A percentile compares a stretch with the other conserved stretches of the same genome.
These are phyloP conservation scores for Phytophthora ohioensis DNA, from an alignment of 352 stramenopile species.

Conservation along the genomic window DNA sequence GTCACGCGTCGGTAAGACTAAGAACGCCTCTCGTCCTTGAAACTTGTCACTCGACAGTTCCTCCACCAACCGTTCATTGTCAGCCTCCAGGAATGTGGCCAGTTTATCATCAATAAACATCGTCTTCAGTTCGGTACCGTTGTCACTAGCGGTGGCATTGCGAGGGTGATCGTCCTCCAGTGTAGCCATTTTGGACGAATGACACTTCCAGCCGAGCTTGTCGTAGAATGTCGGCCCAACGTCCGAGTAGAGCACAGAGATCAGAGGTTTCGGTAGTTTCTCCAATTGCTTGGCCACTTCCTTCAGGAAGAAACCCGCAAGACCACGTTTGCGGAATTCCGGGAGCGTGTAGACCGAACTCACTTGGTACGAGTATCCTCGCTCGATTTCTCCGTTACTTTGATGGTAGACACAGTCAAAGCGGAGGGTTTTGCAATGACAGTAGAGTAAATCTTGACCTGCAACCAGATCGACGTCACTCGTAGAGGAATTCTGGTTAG, in stretches of 20 bases:
- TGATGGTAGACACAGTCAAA: slow-evolving; percentile 55
- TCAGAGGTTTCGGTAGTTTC: slow-evolving; percentile 36
- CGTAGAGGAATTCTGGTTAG: slow-evolving; percentile 19
- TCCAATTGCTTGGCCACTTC: slow-evolving; percentile 41
- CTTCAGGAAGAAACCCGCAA: slow-evolving; percentile 53
- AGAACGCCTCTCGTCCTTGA: slow-evolving; percentile 43
- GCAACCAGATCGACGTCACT: slow-evolving; percentile 34
- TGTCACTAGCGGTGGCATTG: slow-evolving; percentile 15
- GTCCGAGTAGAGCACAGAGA: slow-evolving; percentile 63
- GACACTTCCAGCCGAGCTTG: slow-evolving; percentile 53
- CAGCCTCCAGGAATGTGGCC: slow-evolving; percentile 46
- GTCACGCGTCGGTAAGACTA: slow-evolving; percentile 48
- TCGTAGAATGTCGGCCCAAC: slow-evolving; percentile 66
- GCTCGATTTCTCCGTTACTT: slow-evolving; percentile 36
- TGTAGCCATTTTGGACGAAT: slow-evolving; percentile 48
- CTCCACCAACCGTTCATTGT: slow-evolving; percentile 42
- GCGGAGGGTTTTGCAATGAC: slow-evolving; percentile 60
- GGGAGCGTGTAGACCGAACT: slow-evolving; percentile 69
- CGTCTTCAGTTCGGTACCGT: slow-evolving; percentile 18
- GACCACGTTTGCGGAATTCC: slow-evolving; percentile 45
- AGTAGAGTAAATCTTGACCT: slow-evolving; percentile 42
- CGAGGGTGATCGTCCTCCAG: slow-evolving; percentile 36
- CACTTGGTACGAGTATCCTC: slow-evolving; percentile 59
- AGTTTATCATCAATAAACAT: slow-evolving; percentile 45
- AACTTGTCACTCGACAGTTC: slow-evolving; percentile 43